Evolutionary conservation across 2,329 filamentous ascomycete species (phyloP).

Genomic region (Trichoderma koningiopsis): DNA sequence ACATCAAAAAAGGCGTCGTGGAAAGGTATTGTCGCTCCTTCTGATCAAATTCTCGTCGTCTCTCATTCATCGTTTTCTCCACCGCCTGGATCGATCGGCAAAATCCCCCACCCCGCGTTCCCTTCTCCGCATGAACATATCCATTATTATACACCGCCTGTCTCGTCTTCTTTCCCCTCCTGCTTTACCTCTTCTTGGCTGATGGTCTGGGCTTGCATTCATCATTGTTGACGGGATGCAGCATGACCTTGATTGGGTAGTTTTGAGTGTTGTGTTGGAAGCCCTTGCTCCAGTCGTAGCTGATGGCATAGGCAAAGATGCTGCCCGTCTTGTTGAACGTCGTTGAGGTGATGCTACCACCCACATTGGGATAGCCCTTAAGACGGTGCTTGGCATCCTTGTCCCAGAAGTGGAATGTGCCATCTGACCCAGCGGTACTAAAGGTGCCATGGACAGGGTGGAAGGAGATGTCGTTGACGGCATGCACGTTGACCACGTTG

Average conservation of each 20-base stretch:
- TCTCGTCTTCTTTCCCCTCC: not conserved
- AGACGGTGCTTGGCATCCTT: constrained; percentile 86
- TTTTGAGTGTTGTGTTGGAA: constrained; percentile 79
- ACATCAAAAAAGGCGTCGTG: constrained; percentile 1
- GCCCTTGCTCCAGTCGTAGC: constrained; percentile 98
- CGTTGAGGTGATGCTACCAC: constrained; percentile 85
- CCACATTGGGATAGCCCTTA: constrained; percentile 83
- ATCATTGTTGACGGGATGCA: constrained; percentile 70
- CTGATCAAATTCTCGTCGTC: constrained; percentile 7
- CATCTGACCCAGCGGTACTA: constrained; percentile 91
- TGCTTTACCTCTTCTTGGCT: constrained; percentile 59
- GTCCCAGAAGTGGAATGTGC: constrained; percentile 97
- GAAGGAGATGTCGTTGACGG: constrained; percentile 97
- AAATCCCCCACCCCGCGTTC: not conserved
- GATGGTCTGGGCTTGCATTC: constrained; percentile 65
- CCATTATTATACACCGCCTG: constrained; percentile 7
- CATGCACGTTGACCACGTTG: constrained; percentile 85
- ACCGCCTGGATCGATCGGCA: not conserved
- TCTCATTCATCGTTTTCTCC: not conserved
- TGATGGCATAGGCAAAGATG: constrained; percentile 86
- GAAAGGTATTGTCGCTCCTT: constrained; percentile 12
- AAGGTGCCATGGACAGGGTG: constrained; percentile 98
- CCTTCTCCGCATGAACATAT: constrained; percentile 2
- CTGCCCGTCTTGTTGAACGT: constrained; percentile 86
- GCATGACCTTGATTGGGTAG: constrained; percentile 79